These are phyloP conservation scores for Leccinum solheimii DNA, from an alignment of 1,284 basidiomycete species.

Conservation along the genomic window DNA sequence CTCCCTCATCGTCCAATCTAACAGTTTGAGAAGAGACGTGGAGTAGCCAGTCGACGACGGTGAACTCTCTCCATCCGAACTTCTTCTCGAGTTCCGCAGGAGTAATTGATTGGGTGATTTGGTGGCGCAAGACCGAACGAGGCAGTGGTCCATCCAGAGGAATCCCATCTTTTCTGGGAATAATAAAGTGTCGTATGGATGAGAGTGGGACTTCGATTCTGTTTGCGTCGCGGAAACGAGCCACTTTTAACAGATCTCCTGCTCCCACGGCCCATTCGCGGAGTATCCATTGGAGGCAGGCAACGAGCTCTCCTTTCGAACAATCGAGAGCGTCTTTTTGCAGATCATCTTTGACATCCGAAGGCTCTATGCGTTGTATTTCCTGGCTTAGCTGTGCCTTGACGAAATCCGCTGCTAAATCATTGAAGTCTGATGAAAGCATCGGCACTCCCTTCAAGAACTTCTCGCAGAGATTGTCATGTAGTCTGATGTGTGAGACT, in stretches of 20 bases:
- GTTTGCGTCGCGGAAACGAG: slow-evolving; percentile 49
- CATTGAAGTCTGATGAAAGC: slow-evolving; percentile 62
- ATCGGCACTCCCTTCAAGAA: slow-evolving; percentile 84
- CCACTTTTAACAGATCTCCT: slow-evolving; percentile 56
- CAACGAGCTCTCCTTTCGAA: slow-evolving; percentile 67
- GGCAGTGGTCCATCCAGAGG: slow-evolving; percentile 75
- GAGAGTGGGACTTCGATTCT: slow-evolving; percentile 45
- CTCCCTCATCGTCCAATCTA: slow-evolving; percentile 31
- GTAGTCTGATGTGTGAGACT: slow-evolving; percentile 73
- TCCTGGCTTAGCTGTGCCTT: slow-evolving; percentile 59
- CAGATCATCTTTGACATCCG: slow-evolving; percentile 82
- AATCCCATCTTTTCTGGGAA: slow-evolving; percentile 33
- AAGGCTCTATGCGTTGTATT: slow-evolving; percentile 72
- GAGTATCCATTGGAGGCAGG: slow-evolving; percentile 79
- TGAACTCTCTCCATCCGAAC: too few relatives aligned
- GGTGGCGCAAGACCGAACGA: slow-evolving; percentile 67
- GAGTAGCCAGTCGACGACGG: too few relatives aligned
- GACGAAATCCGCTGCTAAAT: slow-evolving; percentile 62
- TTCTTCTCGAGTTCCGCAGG: slow-evolving; percentile 47
- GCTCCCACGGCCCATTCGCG: slow-evolving; percentile 41
- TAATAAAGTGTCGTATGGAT: slow-evolving; percentile 69
- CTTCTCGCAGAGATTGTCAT: slow-evolving; percentile 64
- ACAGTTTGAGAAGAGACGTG: rapidly evolving
- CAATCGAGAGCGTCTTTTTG: slow-evolving; percentile 61
- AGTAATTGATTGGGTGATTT: slow-evolving; percentile 55